A percentile compares a stretch with the other conserved stretches of the same genome.
Evolutionary conservation across 139 green algal genomes (phyloP).

Genomic region (Haematococcus sp.): DNA sequence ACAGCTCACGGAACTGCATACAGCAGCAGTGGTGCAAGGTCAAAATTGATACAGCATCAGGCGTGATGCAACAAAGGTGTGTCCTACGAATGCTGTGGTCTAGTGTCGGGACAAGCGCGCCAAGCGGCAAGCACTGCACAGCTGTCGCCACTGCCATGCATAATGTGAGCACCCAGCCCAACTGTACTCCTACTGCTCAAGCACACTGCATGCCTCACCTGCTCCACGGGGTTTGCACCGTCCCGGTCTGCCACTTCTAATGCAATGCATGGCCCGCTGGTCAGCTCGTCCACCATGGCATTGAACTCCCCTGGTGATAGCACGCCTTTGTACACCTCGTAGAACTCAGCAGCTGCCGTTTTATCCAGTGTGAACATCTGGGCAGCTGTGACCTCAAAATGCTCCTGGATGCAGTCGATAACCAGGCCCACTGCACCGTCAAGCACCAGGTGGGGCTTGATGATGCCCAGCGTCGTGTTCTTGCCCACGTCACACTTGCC

Average conservation of each 20-base stretch:
- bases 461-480: slow-evolving; percentile 55
- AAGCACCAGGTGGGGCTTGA: slow-evolving; percentile 73
- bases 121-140: too few relatives aligned
- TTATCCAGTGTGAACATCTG: slow-evolving; percentile 59
- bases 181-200: too few relatives aligned
- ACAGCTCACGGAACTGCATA: slow-evolving; percentile 42
- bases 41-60: too few relatives aligned
- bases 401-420: slow-evolving; percentile 38
- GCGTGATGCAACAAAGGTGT: too few relatives aligned
- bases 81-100: too few relatives aligned
- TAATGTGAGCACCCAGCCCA: too few relatives aligned
- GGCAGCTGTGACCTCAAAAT: slow-evolving; percentile 59
- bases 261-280: slow-evolving; percentile 58
- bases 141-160: too few relatives aligned
- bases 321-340: slow-evolving; percentile 77
- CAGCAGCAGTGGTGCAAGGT: neutral
- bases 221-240: slow-evolving; percentile 51
- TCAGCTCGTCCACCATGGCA: slow-evolving; percentile 76
- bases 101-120: too few relatives aligned
- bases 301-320: slow-evolving; percentile 64
- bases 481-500: slow-evolving; percentile 35
- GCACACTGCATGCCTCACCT: too few relatives aligned
- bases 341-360: slow-evolving; percentile 41
- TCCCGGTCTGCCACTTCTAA: slow-evolving; percentile 57
- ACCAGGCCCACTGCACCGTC: slow-evolving; percentile 45